Evolutionary conservation across 192 early-diverging fungal species (phyloP), one percentile per base, ranked within the genome.

Genomic region (Rhizophlyctis rosea): DNA sequence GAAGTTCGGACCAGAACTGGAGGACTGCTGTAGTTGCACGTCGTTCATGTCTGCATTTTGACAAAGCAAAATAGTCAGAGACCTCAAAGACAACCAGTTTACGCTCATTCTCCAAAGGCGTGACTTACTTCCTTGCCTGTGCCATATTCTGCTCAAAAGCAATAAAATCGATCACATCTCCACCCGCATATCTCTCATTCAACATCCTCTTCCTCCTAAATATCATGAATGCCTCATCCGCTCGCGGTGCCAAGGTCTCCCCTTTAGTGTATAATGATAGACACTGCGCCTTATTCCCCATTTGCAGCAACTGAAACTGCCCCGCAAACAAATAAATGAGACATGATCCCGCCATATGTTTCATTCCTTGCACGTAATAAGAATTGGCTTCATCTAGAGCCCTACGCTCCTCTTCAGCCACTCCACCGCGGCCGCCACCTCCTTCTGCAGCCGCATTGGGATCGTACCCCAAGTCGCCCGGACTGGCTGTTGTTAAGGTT

Each of bases 91-190:
- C n/a, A n/a, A n/a, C n/a, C n/a, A n/a, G n/a, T n/a, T n/a, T n/a
- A n/a, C n/a, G n/a, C n/a, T n/a, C n/a, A n/a, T n/a, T n/a, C n/a
- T n/a, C n/a, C n/a, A n/a, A n/a, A n/a, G n/a, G n/a, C n/a, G n/a
- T n/a, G n/a, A 65, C 73, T 4, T 56, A 70, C 61, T 65, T 68
- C 53, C 63, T 72, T 1, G 74, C 69, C 3, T 34, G 47, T n/a
- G 21, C 51, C 63, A 71, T 47, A 35, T 66, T 74, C 59, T 78
- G 76, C 67, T 74, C 72, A 56, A 50, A 75, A 9, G 76, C 76
- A 69, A 79, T 79, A 47, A 79, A 76, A 53, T 76, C 74, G 71
- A 79, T 79, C 36, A 76, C 74, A 61, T 78, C 76, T 11, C 73
- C 72, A 21, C 76, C 76, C 13, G 34, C 50, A 64, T 68, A 79